Percentiles rank a stretch among this genome's conserved stretches.
phyloP scores from a whole-genome alignment of 2,329 filamentous ascomycete species.

The Gliomastix tumulicola region DNA sequence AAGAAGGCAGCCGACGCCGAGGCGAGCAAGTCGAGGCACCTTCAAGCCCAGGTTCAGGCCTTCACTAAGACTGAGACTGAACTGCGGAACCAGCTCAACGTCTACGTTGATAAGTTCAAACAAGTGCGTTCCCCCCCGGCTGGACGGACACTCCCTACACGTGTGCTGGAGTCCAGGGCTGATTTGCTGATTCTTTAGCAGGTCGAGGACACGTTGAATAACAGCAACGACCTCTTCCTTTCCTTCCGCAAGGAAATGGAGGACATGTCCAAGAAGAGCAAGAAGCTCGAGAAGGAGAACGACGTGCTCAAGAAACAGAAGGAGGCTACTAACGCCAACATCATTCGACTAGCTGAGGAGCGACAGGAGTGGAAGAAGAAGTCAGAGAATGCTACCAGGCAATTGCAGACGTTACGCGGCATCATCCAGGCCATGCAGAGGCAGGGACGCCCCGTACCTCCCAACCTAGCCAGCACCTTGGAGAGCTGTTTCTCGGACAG shows the following conservation, averaged over 20 bases:
- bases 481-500: slow-evolving; percentile 53
- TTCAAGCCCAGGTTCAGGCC: slow-evolving; percentile 87
- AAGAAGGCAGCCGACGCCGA: slow-evolving; percentile 84
- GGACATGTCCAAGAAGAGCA: slow-evolving; percentile 99
- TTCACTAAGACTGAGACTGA: slow-evolving; percentile 96
- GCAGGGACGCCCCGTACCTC: slow-evolving; percentile 72
- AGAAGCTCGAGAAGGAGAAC: slow-evolving; percentile 94
- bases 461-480: slow-evolving; percentile 54
- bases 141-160: not conserved
- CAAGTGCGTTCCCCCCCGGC: slow-evolving; percentile 55
- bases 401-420: slow-evolving; percentile 86
- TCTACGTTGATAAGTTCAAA: slow-evolving; percentile 99
- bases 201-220: slow-evolving; percentile 98
- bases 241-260: slow-evolving; percentile 99
- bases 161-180: no score
- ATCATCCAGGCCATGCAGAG: slow-evolving; percentile 96
- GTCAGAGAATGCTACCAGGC: slow-evolving; percentile 45
- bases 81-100: slow-evolving; percentile 88
- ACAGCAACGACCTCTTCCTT: slow-evolving; percentile 93
- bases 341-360: slow-evolving; percentile 95
- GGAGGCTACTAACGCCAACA: slow-evolving; percentile 88
- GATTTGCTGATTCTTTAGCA: slow-evolving; percentile 29
- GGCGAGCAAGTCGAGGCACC: slow-evolving; percentile 68
- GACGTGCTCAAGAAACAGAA: slow-evolving; percentile 86
- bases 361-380: slow-evolving; percentile 78